Base-by-base conservation (phyloP, 1,284 basidiomycete species). In the Xerocomus minutiporus region DNA sequence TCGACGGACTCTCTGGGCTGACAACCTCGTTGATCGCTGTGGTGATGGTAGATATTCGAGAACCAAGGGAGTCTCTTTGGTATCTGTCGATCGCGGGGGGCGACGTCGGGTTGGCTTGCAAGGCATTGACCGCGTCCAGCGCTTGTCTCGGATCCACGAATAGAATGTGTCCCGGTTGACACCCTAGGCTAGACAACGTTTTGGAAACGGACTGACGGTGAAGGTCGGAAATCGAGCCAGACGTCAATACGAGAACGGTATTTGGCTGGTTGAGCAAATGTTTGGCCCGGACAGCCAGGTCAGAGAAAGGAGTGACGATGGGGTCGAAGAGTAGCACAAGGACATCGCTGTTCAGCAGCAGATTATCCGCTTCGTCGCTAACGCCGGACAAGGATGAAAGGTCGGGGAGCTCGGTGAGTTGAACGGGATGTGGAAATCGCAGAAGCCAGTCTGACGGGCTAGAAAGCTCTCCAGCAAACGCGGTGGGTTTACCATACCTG, bases 301-400 rank as follows among this genome's bases (percentile, higher is more conserved):
- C 60, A 0, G 71, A 55, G 29, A 82, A 62, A 7, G 78, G 68
- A 0, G 74, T 79, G 15, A 76, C 74, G 36, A 83, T 55, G 5
- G 84, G 81, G 53, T 87, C 83, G 61, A 73, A 77, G 11, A 85
- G 69, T 26, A 87, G 60, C 54, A 88, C 66, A 20, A 83, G 76
- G 35, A 85, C 69, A 57, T 88, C 83, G 2, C 81, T 79, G 49
- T 71, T 68, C 58, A 76, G 70, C 15, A 84, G 70, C 38, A 71
- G 49, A 43, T n/a, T 53, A n/a, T 59, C 57, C 15, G 54, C 40
- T 46, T 59, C 52, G 38, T 57, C 36, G 52, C 57, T 54, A 47
- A 54, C 39, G 40, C 41, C 47, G 48, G 58, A 49, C 55, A 53
- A 51, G 36, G 60, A 54, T 15, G 65, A 58, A 23, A 71, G 51